Evolutionary conservation across 345 rosid genomes (phyloP).

Genomic region (Noccaea caerulescens): DNA sequence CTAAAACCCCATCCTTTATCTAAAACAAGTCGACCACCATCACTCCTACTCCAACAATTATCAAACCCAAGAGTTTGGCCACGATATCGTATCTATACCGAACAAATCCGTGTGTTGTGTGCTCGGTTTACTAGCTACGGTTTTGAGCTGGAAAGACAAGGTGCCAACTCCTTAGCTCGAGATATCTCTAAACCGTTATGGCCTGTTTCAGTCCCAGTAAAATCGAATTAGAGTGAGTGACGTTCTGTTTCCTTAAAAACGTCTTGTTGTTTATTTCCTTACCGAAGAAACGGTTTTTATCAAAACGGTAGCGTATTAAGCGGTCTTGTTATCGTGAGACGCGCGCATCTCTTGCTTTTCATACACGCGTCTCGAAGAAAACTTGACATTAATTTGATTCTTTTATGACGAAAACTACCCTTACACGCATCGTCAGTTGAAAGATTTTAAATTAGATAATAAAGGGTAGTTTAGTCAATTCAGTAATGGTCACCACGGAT

Average conservation of each 20-base stretch:
- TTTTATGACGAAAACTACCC: conserved; percentile 38
- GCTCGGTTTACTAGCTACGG: too few relatives aligned
- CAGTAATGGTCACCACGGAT: not conserved
- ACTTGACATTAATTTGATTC: conserved; percentile 45
- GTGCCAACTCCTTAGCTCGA: too few relatives aligned
- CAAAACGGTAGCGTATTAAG: not conserved
- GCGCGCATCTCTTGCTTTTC: conserved; percentile 43
- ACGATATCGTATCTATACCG: too few relatives aligned
- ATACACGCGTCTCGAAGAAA: conserved; percentile 48
- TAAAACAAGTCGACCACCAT: too few relatives aligned
- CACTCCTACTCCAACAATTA: too few relatives aligned
- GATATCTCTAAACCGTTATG: too few relatives aligned
- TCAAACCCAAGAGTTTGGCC: too few relatives aligned
- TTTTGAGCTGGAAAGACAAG: too few relatives aligned
- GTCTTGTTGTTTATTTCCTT: not conserved
- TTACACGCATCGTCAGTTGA: not conserved
- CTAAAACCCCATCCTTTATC: too few relatives aligned
- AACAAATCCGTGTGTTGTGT: too few relatives aligned
- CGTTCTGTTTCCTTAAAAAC: not conserved
- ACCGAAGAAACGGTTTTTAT: not conserved
- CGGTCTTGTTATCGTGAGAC: conserved; percentile 33
- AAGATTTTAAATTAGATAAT: not conserved
- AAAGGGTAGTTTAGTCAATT: conserved; percentile 37
- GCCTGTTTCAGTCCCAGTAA: not conserved
- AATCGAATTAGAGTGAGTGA: conserved; percentile 13